phyloP scores from a whole-genome alignment of 202 grass and related monocot species.

The Panicum hallii region DNA sequence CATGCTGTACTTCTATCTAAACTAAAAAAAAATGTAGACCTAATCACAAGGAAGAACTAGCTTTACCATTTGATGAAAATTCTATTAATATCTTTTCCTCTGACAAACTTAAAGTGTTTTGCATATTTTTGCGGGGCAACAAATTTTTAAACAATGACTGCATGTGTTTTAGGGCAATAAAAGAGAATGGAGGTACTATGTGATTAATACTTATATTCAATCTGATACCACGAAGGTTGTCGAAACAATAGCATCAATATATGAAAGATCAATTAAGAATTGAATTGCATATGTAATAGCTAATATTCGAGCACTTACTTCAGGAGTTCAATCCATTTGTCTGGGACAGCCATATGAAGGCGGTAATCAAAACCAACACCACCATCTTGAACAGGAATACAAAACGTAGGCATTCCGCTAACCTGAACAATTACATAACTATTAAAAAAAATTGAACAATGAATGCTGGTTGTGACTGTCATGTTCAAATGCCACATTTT shows the following conservation, averaged over 20 bases:
- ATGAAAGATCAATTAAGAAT: constrained; percentile 24
- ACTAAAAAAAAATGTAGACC: neutral
- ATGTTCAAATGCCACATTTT: neutral
- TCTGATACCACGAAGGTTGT: neutral
- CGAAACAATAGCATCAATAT: neutral
- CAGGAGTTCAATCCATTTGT: constrained; percentile 98
- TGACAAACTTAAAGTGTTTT: neutral
- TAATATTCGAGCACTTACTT: constrained; percentile 62
- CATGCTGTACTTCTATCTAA: neutral
- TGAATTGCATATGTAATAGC: constrained; percentile 11
- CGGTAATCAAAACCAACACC: constrained; percentile 97
- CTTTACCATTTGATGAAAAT: neutral
- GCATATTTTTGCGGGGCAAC: neutral
- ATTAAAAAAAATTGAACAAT: constrained; percentile 25
- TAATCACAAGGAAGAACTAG: neutral
- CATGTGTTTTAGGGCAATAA: neutral
- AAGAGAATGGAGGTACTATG: constrained; percentile 13
- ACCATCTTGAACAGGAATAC: constrained; percentile 87
- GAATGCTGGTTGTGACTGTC: neutral
- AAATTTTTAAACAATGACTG: neutral
- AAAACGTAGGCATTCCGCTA: constrained; percentile 95
- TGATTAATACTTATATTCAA: neutral
- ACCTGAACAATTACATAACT: constrained; percentile 61
- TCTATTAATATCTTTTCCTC: constrained; percentile 3
- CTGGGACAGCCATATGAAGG: constrained; percentile 88